Evolutionary conservation across 257 asterid genomes (phyloP).

Genomic region (Petrea volubilis): DNA sequence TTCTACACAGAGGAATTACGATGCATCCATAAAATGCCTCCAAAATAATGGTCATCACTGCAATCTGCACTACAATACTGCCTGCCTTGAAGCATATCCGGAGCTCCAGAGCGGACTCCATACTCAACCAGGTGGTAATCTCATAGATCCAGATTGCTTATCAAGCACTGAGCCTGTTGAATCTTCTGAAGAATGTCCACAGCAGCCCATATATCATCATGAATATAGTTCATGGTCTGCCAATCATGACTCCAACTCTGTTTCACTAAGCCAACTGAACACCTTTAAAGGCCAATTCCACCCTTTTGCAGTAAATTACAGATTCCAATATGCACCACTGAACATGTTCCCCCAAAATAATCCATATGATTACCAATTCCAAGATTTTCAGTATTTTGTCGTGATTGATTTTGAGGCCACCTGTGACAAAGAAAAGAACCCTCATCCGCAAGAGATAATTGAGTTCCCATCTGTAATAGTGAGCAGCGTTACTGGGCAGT

Average conservation of each 20-base stretch:
- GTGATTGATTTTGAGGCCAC: conserved; percentile 96
- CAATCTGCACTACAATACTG: conserved; percentile 42
- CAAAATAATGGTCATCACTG: conserved; percentile 52
- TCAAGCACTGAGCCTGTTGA: conserved; percentile 43
- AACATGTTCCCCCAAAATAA: conserved; percentile 48
- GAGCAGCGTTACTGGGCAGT: conserved; percentile 67
- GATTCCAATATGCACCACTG: conserved; percentile 51
- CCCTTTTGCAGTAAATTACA: conserved; percentile 55
- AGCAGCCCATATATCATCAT: conserved; percentile 38
- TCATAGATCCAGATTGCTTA: conserved; percentile 37
- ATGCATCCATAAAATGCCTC: conserved; percentile 64
- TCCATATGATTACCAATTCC: conserved; percentile 51
- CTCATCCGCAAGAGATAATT: conserved; percentile 91
- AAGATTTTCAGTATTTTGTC: conserved; percentile 76
- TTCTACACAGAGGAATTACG: conserved; percentile 48
- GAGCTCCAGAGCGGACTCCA: conserved; percentile 41
- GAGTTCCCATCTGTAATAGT: conserved; percentile 95
- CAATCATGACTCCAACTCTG: conserved; percentile 42
- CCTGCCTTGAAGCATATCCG: conserved; percentile 43
- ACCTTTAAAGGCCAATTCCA: conserved; percentile 53
- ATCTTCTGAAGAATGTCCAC: conserved; percentile 42
- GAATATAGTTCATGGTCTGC: conserved; percentile 53
- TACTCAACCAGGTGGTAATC: conserved; percentile 46
- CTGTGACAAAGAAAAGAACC: conserved; percentile 72
- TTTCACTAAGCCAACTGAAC: conserved; percentile 42